Evolutionary conservation across 1,284 basidiomycete species (phyloP).

Genomic region (Prillingera fragicola): DNA sequence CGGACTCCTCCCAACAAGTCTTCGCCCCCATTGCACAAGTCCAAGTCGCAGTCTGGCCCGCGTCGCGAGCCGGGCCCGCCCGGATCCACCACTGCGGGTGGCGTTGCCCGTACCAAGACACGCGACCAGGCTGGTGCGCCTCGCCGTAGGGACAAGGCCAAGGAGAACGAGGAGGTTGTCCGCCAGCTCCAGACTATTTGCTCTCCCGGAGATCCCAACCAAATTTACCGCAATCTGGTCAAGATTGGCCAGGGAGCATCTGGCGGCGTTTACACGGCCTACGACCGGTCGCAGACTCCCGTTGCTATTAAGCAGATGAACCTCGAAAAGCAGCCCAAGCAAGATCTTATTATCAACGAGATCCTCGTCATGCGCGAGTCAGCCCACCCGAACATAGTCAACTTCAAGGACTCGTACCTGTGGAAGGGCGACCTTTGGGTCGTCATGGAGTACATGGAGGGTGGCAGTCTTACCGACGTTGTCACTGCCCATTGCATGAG

Average conservation of each 20-base stretch:
- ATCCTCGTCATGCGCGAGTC: slow-evolving; percentile 98
- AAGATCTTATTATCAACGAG: slow-evolving; percentile 99
- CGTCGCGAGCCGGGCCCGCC: slow-evolving; percentile 16
- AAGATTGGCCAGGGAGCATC: slow-evolving; percentile 99
- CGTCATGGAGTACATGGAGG: slow-evolving; percentile 99
- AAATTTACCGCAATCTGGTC: slow-evolving; percentile 81
- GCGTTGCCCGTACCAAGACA: slow-evolving; percentile 20
- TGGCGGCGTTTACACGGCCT: slow-evolving; percentile 96
- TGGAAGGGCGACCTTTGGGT: slow-evolving; percentile 99
- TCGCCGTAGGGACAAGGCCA: slow-evolving; percentile 77
- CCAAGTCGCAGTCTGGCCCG: slow-evolving; percentile 34
- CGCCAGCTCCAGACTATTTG: slow-evolving; percentile 88
- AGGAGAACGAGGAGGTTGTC: slow-evolving; percentile 83
- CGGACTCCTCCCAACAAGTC: slow-evolving; percentile 31
- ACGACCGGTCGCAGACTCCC: slow-evolving; percentile 85
- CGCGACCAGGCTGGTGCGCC: slow-evolving; percentile 57
- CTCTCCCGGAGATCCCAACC: slow-evolving; percentile 93
- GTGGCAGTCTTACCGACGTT: slow-evolving; percentile 81
- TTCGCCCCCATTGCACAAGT: slow-evolving; percentile 35
- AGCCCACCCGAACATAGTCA: slow-evolving; percentile 96
- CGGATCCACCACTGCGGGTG: background rate
- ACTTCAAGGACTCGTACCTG: slow-evolving; percentile 97
- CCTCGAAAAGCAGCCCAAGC: slow-evolving; percentile 98
- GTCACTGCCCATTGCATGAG: slow-evolving; percentile 97
- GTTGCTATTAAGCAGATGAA: slow-evolving; percentile 99